These are phyloP conservation scores for Myriosclerotinia scirpicola DNA, from an alignment of 2,329 filamentous ascomycete genomes.

Conservation along the genomic window DNA sequence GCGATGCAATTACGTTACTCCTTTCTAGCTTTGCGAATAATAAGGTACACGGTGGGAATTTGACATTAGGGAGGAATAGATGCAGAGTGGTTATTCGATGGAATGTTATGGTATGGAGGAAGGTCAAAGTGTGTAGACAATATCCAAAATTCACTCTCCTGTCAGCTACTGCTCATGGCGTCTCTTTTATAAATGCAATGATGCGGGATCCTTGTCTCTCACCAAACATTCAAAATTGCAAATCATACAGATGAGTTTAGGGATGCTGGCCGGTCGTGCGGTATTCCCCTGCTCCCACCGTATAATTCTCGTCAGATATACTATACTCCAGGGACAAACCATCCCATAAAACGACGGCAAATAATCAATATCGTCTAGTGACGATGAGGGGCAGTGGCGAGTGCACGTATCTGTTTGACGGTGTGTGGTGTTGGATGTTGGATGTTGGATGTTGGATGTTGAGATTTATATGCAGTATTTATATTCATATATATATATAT, in stretches of 20 bases:
- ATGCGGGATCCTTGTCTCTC: not conserved
- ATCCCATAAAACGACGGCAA: not conserved
- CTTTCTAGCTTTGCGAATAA: slow-evolving; percentile 6
- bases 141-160: not conserved
- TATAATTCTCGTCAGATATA: too few relatives aligned
- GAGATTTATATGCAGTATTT: too few relatives aligned
- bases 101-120: not conserved
- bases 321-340: not conserved
- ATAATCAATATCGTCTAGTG: not conserved
- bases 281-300: too few relatives aligned
- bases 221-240: too few relatives aligned
- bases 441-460: too few relatives aligned
- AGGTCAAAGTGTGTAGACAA: not conserved
- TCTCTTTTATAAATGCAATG: not conserved
- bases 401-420: not conserved
- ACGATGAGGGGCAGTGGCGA: not conserved
- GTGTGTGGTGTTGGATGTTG: too few relatives aligned
- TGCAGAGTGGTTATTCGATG: not conserved
- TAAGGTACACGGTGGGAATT: slow-evolving; percentile 1
- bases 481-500: too few relatives aligned
- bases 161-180: not conserved
- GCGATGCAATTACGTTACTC: not conserved
- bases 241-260: too few relatives aligned
- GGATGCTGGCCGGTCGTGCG: too few relatives aligned
- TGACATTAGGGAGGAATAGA: slow-evolving; percentile 9